These are phyloP conservation scores for Lactarius quietus DNA, from an alignment of 768 basidiomycete genomes.

Conservation along the genomic window DNA sequence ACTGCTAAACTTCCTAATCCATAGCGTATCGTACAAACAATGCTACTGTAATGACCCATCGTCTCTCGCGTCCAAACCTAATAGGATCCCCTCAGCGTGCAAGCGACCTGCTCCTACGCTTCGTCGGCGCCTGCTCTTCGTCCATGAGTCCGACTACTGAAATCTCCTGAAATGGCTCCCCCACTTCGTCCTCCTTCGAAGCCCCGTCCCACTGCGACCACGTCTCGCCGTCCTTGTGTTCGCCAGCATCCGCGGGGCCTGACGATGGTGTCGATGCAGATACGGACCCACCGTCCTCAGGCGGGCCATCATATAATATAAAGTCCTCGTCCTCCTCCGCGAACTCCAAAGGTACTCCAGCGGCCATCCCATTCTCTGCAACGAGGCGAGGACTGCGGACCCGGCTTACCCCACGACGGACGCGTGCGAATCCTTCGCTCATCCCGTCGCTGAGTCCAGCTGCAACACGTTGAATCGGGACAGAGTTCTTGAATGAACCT, in stretches of 20 bases:
- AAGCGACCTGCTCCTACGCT: constrained; percentile 16
- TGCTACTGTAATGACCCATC: constrained; percentile 4
- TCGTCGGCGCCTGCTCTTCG: constrained; percentile 32
- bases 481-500: constrained; percentile 42
- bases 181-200: constrained; percentile 34
- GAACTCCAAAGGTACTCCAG: constrained; percentile 51
- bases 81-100: constrained; percentile 1
- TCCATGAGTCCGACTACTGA: constrained; percentile 36
- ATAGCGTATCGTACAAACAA: too few relatives aligned
- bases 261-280: constrained; percentile 42
- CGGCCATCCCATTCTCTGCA: constrained; percentile 30
- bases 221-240: constrained; percentile 26
- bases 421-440: constrained; percentile 55
- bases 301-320: constrained; percentile 29
- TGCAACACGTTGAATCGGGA: constrained; percentile 55
- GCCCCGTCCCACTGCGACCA: constrained; percentile 35
- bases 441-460: constrained; percentile 51
- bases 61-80: background rate
- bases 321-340: constrained; percentile 71
- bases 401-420: constrained; percentile 53
- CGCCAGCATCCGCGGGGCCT: constrained; percentile 30
- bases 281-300: constrained; percentile 32
- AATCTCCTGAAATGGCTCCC: constrained; percentile 38
- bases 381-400: constrained; percentile 45
- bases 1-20: too few relatives aligned